phyloP scores from a whole-genome alignment of 148 eudicot species.

The Persicaria maculosa region DNA sequence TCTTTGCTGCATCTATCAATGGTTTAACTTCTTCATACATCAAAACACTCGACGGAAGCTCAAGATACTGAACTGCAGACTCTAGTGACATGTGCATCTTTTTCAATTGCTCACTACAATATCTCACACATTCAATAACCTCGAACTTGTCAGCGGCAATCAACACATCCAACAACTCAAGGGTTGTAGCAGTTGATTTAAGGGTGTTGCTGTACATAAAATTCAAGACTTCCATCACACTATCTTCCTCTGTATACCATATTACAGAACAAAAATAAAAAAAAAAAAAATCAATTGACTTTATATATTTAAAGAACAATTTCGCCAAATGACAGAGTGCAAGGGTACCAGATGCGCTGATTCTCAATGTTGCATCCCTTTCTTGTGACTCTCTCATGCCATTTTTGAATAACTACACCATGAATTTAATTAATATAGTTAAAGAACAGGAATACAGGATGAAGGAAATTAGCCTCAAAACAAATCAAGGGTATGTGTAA shows the following conservation, averaged over 20 bases:
- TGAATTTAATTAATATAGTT: too few species aligned
- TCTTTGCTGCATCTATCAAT: slow-evolving; percentile 64
- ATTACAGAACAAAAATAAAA: too few species aligned
- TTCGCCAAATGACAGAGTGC: neutral
- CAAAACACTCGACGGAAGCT: slow-evolving; percentile 70
- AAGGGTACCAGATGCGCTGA: neutral
- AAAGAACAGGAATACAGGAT: too few species aligned
- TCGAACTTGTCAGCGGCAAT: slow-evolving; percentile 83
- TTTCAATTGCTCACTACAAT: slow-evolving; percentile 48
- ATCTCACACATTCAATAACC: slow-evolving; percentile 69
- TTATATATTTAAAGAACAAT: too few species aligned
- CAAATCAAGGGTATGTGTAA: too few species aligned
- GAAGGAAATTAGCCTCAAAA: too few species aligned
- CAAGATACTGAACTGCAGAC: slow-evolving; percentile 57
- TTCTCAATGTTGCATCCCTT: slow-evolving; percentile 72
- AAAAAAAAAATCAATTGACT: too few species aligned
- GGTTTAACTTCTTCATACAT: slow-evolving; percentile 78
- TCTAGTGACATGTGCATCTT: slow-evolving; percentile 63
- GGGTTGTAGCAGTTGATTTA: slow-evolving; percentile 34
- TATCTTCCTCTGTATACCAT: slow-evolving; percentile 51
- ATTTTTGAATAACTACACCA: slow-evolving; percentile 70
- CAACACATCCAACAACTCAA: slow-evolving; percentile 58
- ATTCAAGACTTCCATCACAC: slow-evolving; percentile 66
- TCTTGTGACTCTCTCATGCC: slow-evolving; percentile 96
- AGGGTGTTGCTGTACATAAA: slow-evolving; percentile 63